phyloP scores from a whole-genome alignment of 805 yeast genomes.

The Scheffersomyces coipomensis region DNA sequence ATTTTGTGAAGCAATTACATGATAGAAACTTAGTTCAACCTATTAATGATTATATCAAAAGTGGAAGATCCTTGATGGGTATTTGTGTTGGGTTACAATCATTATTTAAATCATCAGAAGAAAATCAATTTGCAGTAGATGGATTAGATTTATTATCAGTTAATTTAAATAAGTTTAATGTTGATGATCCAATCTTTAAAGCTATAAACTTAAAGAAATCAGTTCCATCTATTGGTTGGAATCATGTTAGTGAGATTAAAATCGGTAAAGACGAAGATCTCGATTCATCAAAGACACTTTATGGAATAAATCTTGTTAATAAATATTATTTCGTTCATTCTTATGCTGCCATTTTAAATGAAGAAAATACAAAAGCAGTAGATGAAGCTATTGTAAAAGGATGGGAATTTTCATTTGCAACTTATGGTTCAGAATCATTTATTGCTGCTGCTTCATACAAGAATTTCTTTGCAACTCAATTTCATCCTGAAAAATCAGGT shows the following conservation, averaged over 20 bases:
- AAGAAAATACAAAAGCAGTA: constrained; percentile 21
- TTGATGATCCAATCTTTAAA: constrained; percentile 31
- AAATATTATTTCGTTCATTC: constrained; percentile 96
- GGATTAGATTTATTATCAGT: constrained; percentile 50
- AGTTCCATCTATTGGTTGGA: constrained; percentile 99
- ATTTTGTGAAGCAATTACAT: constrained; percentile 72
- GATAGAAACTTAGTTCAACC: constrained; percentile 65
- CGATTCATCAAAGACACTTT: constrained; percentile 38
- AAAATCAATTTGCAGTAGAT: constrained; percentile 58
- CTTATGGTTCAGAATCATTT: constrained; percentile 76
- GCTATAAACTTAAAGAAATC: constrained; percentile 52
- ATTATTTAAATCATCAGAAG: constrained; percentile 72
- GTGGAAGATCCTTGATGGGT: constrained; percentile 93
- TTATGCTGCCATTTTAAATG: constrained; percentile 70
- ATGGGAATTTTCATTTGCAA: constrained; percentile 74
- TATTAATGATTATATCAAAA: constrained; percentile 58
- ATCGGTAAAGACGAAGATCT: constrained; percentile 21
- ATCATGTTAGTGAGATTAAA: constrained; percentile 39
- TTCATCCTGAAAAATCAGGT: constrained; percentile 99
- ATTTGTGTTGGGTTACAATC: constrained; percentile 96
- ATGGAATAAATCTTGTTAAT: constrained; percentile 60
- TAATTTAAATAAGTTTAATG: constrained; percentile 54
- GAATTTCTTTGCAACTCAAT: constrained; percentile 92
- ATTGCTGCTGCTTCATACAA: constrained; percentile 77
- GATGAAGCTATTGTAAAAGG: constrained; percentile 25